Conservation (phyloP, 1,284 basidiomycete genomes). For the Salmacisia buchloeana region DNA sequence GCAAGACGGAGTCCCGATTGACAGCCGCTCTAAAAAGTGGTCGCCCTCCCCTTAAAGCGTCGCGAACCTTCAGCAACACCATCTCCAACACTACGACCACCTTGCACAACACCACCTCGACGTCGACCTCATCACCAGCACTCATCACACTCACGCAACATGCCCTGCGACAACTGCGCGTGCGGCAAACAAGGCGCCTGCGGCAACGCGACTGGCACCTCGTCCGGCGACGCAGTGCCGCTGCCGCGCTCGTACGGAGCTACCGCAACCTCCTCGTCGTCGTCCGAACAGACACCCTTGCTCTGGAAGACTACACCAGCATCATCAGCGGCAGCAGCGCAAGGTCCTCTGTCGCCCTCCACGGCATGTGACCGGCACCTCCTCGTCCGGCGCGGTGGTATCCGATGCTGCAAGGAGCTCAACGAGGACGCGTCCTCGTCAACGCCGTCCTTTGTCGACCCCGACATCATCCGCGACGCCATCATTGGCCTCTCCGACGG, state of each 20-base stretch:
- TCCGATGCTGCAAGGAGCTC: conserved; percentile 69
- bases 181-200: background rate
- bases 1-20: too few relatives aligned
- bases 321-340: background rate
- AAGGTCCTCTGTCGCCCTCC: background rate
- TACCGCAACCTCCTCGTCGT: background rate
- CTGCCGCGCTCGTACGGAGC: background rate
- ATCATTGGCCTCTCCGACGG: conserved; percentile 93
- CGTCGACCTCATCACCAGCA: too few relatives aligned
- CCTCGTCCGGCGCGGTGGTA: conserved; percentile 54
- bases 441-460: conserved; percentile 61
- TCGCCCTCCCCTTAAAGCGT: too few relatives aligned
- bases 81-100: too few relatives aligned
- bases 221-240: background rate
- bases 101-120: too few relatives aligned
- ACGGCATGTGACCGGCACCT: conserved; percentile 57
- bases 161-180: conserved; percentile 7
- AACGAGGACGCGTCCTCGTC: conserved; percentile 60
- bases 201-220: background rate
- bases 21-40: too few relatives aligned
- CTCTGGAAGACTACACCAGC: conserved; percentile 4
- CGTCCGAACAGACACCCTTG: too few relatives aligned
- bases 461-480: conserved; percentile 71
- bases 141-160: background rate
- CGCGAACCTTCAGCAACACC: too few relatives aligned